Evolutionary conservation across 2,329 filamentous ascomycete species (phyloP), one percentile per base, ranked within the genome.

Genomic region (Monilinia laxa): DNA sequence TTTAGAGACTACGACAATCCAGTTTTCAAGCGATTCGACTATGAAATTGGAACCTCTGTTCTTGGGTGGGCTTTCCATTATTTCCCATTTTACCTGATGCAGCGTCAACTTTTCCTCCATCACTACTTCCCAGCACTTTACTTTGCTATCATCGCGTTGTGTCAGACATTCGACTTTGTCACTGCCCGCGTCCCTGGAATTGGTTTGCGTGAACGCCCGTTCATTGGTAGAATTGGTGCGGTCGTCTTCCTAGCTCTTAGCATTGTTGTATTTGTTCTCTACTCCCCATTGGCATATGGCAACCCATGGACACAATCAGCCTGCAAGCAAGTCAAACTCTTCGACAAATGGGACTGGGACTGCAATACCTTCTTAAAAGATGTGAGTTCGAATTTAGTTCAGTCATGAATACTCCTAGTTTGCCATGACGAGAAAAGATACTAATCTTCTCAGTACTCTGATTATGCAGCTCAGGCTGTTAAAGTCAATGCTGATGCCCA

Each of bases 81-180:
- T 82, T 98, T 99, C 83, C 95, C 95, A 14, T 99, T 99, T 82
- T 99, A 88, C 82, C 85, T 99, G 67, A 98, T 99, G 95, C 88
- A 95, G 77, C 93, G 95, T 73, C 95, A 99, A 80, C 88, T 99
- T 47, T 99, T 99, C 85, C 83, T 99, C 69, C 95, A 99, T 79
- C 95, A 99, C 81, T 99, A 99, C 79, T 95, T 99, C 80, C 95
- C 95, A 0, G 95, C 95, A 2, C 86, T 99, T 18, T 96, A 97
- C 81, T 99, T 99, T 77, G 93, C 91, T 70, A 88, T 99, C 74
- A 89, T 98, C 72, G 88, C 91, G 11, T 84, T 97, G 66, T 95
- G 90, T 78, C 94, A 98, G 79, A 85, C 91, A 60, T 94, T 92
- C 79, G 95, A 99, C 79, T 97, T 93, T 75, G 77, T 87, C 65